Base-by-base conservation (phyloP, 1,139 yeast genomes). In the Lizanozyma gosingica region DNA sequence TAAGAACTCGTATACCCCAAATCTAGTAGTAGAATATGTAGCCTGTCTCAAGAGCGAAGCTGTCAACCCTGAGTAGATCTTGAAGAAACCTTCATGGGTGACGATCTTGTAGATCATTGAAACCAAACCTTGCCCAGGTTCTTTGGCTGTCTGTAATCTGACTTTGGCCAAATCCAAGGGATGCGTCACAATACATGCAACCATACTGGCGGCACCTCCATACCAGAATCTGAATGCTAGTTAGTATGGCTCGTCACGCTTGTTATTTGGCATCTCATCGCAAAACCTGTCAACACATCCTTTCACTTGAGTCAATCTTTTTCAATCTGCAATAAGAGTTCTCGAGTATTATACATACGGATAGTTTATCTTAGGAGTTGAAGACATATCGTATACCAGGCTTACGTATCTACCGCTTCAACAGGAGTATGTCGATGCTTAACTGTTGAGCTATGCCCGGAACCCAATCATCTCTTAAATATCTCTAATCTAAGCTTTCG, bases 101-200 rank as follows among this genome's bases (percentile, higher is more conserved):
- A 82, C 60, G 29, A 86, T 84, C 38, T 71, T 74, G 37, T 63
- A 57, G 14, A 84, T 71, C 75, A 86, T 82, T 11, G 76, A 67
- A 9, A 72, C 57, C 50, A 85, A 67, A 1, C 80, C 70, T 44
- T 79, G 81, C 29, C 83, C 77, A 41, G 86, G 76, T 40, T 67
- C 62, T 3, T 73, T 52, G 1, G 94, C 88, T 0, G 94, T 81
- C 57, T 84, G 94, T 56, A 84, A 68, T 42, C 94, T 73, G 9
- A 85, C 94, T 51, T 84, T 84, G n/a, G 94, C 94, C 38, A 84
- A 68, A 57, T 84, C 94, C 43, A 84, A 66, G 1, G 94, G 94
- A 59, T 84, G 94, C 1, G 75, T 70, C 4, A 75, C 77, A 39
- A 73, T 53, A 56, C 82, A 76, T 11, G 85, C 86, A 36, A 72